Percentiles rank a stretch among this genome's conserved stretches.
phyloP scores from a whole-genome alignment of 2,329 filamentous ascomycete species.

The Fusarium piperis region DNA sequence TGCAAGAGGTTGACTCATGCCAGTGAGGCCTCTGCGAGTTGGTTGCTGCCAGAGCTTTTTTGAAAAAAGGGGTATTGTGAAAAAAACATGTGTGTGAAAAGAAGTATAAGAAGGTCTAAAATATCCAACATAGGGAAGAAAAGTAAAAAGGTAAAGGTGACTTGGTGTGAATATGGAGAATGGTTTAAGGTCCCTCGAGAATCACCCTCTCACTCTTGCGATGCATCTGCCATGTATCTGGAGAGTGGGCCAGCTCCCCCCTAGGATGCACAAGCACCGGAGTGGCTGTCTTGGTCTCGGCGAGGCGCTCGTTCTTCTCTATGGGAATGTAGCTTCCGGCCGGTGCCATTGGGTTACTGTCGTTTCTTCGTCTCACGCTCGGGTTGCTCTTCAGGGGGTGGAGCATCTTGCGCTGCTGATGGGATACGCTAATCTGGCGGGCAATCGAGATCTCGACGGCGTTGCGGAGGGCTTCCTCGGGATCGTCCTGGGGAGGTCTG shows the following conservation, averaged over 20 bases:
- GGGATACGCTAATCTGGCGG: constrained; percentile 72
- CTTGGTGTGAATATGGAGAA: neutral
- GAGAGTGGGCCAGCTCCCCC: constrained; percentile 41
- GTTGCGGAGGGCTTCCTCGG: constrained; percentile 54
- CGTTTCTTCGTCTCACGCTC: constrained; percentile 33
- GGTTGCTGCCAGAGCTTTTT: constrained; percentile 27
- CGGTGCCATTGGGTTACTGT: constrained; percentile 21
- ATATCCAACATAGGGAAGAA: neutral
- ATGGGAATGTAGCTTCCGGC: constrained; percentile 31
- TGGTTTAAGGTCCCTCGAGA: constrained; percentile 52
- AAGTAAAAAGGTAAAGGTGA: neutral
- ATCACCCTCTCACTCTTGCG: constrained; percentile 61
- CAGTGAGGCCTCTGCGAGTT: constrained; percentile 23
- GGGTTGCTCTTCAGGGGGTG: constrained; percentile 59
- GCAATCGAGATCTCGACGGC: constrained; percentile 75
- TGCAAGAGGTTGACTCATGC: constrained; percentile 17
- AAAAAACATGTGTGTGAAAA: neutral
- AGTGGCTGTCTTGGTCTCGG: constrained; percentile 53
- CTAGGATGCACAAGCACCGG: constrained; percentile 57
- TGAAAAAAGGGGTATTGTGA: constrained; percentile 11
- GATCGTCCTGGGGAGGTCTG: constrained; percentile 23
- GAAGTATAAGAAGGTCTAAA: neutral
- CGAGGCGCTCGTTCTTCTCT: constrained; percentile 44
- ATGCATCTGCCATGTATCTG: constrained; percentile 55
- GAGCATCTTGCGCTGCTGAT: constrained; percentile 68